Conservation (phyloP, 257 asterid genomes). For the Gentiana macrophylla region DNA sequence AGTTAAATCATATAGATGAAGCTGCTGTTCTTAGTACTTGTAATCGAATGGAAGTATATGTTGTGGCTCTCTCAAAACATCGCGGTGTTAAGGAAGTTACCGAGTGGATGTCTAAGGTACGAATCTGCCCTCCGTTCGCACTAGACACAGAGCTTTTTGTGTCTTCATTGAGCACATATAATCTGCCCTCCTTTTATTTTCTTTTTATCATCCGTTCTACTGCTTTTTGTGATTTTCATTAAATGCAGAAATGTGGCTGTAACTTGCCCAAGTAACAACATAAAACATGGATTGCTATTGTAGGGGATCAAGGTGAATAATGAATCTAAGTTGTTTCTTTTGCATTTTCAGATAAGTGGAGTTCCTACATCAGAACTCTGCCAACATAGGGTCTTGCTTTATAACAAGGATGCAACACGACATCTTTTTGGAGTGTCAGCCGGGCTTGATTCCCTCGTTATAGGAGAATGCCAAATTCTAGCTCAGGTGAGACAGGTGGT, state of each 20-base stretch:
- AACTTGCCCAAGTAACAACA: not conserved
- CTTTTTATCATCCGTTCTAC: too few relatives aligned
- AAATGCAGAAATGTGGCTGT: not conserved
- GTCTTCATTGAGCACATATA: constrained; percentile 48
- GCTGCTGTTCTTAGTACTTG: constrained; percentile 97
- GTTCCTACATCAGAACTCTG: constrained; percentile 73
- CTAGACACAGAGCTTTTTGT: not conserved
- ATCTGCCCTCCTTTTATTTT: constrained; percentile 7
- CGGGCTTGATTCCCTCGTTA: constrained; percentile 83
- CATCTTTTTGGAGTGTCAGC: constrained; percentile 93
- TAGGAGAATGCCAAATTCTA: constrained; percentile 96
- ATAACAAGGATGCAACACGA: constrained; percentile 85
- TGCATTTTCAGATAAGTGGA: constrained; percentile 59
- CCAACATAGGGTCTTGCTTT: constrained; percentile 75
- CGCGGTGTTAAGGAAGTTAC: constrained; percentile 92
- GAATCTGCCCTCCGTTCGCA: constrained; percentile 4
- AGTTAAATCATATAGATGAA: constrained; percentile 75
- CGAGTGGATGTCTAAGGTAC: constrained; percentile 96
- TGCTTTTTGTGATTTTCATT: too few relatives aligned
- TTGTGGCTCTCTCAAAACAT: constrained; percentile 66
- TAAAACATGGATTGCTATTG: too few relatives aligned
- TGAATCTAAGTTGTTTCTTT: too few relatives aligned
- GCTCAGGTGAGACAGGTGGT: constrained; percentile 96
- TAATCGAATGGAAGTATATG: constrained; percentile 82
- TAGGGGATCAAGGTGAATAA: too few relatives aligned